A percentile compares a stretch with the other conserved stretches of the same genome.
phyloP scores from a whole-genome alignment of 2,329 filamentous ascomycete species.

The Coniochaeta hoffmannii region DNA sequence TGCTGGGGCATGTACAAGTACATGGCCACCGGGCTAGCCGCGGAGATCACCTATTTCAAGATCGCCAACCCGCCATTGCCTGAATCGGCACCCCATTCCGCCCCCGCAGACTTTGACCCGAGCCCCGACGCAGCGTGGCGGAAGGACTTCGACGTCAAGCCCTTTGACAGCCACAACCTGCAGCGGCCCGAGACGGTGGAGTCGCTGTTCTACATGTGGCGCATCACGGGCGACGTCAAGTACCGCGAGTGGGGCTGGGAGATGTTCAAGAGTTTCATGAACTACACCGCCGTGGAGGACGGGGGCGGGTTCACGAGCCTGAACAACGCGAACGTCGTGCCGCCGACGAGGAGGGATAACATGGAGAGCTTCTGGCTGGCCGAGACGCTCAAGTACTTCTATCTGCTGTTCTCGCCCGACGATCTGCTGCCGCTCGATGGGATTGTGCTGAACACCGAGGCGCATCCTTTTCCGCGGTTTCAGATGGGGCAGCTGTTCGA shows the following conservation, averaged over 20 bases:
- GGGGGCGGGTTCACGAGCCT: slow-evolving; percentile 78
- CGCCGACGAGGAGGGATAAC: slow-evolving; percentile 69
- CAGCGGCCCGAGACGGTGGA: slow-evolving; percentile 97
- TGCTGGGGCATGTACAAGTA: slow-evolving; percentile 97
- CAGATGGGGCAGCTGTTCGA: slow-evolving; percentile 69
- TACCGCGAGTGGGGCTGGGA: slow-evolving; percentile 98
- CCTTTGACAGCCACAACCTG: slow-evolving; percentile 83
- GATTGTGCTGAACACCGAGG: slow-evolving; percentile 93
- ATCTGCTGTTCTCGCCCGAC: slow-evolving; percentile 80
- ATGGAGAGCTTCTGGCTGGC: slow-evolving; percentile 99
- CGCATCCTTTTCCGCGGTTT: slow-evolving; percentile 83
- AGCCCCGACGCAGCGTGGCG: slow-evolving; percentile 58
- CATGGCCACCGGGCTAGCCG: slow-evolving; percentile 84
- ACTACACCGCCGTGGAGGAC: slow-evolving; percentile 72
- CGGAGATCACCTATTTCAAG: slow-evolving; percentile 90
- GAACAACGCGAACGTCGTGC: slow-evolving; percentile 63
- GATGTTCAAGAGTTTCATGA: slow-evolving; percentile 90
- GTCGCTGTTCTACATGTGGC: slow-evolving; percentile 96
- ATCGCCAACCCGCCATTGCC: slow-evolving; percentile 61
- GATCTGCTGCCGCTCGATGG: slow-evolving; percentile 79
- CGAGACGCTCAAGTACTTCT: slow-evolving; percentile 97
- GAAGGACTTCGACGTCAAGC: slow-evolving; percentile 71
- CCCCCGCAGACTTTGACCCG: slow-evolving; percentile 42
- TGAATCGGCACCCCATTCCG: slow-evolving; percentile 44
- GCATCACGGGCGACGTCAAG: slow-evolving; percentile 81